phyloP scores from a whole-genome alignment of 2,329 filamentous ascomycete genomes.

The Dryadomyces quercivorus region DNA sequence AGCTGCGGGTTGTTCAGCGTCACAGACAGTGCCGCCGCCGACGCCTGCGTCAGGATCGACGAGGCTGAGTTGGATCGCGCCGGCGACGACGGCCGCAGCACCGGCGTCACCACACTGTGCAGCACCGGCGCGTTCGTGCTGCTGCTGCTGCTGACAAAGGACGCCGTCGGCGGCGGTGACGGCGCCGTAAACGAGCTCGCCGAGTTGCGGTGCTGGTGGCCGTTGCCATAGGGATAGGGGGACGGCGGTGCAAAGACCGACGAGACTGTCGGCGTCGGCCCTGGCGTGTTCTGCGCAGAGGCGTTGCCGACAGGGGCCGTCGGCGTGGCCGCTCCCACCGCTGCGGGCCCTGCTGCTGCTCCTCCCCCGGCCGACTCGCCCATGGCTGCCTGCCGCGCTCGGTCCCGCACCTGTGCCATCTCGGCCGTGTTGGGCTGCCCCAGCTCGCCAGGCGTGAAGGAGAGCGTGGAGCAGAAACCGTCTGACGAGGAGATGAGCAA shows the following conservation, averaged over 20 bases:
- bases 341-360: neutral
- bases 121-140: neutral
- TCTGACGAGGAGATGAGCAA: slow-evolving; percentile 58
- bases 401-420: slow-evolving; percentile 27
- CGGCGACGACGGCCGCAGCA: slow-evolving; percentile 60
- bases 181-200: slow-evolving; percentile 44
- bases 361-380: neutral
- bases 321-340: too few species aligned
- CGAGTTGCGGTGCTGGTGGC: slow-evolving; percentile 45
- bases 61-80: slow-evolving; percentile 77
- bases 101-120: neutral
- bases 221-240: slow-evolving; percentile 31
- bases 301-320: slow-evolving; percentile 14
- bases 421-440: slow-evolving; percentile 70
- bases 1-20: slow-evolving; percentile 69
- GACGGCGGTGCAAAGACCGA: slow-evolving; percentile 49
- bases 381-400: neutral
- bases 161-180: slow-evolving; percentile 41
- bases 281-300: slow-evolving; percentile 46
- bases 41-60: slow-evolving; percentile 58
- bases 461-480: slow-evolving; percentile 87
- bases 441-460: slow-evolving; percentile 73
- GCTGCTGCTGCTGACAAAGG: slow-evolving; percentile 36
- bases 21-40: slow-evolving; percentile 22
- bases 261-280: slow-evolving; percentile 60